Percentiles rank a stretch among this genome's conserved stretches.
These are phyloP conservation scores for Alternaria consortialis DNA, from an alignment of 2,329 filamentous ascomycete genomes.

Conservation along the genomic window DNA sequence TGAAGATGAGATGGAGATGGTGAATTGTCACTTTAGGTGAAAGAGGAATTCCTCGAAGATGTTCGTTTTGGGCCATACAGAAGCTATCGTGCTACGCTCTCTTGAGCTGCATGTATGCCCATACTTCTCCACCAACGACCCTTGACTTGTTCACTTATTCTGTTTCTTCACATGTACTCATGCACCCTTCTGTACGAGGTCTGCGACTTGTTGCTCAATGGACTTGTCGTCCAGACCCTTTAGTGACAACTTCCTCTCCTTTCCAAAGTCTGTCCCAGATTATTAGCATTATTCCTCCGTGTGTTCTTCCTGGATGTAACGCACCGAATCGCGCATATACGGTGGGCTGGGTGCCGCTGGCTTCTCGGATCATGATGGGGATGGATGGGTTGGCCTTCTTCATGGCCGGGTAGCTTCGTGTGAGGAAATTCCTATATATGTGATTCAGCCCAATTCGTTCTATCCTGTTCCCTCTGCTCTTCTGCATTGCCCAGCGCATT, in stretches of 20 bases:
- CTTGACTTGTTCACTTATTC: not conserved
- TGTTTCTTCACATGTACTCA: not conserved
- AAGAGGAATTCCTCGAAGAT: not conserved
- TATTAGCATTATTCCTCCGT: conserved; percentile 1
- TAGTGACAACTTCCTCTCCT: conserved; percentile 71
- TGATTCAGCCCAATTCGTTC: conserved; percentile 13
- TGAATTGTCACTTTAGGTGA: not conserved
- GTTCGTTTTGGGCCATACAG: not conserved
- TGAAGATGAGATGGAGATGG: not conserved
- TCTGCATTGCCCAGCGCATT: conserved; percentile 1
- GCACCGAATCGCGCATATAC: conserved; percentile 93
- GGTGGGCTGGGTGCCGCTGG: conserved; percentile 80
- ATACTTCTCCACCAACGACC: not conserved
- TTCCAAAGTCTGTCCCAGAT: conserved; percentile 65
- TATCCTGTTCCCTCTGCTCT: not conserved
- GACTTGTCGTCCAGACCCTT: conserved; percentile 74
- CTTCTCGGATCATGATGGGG: conserved; percentile 95
- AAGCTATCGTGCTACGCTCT: conserved; percentile 3
- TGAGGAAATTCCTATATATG: conserved; percentile 80
- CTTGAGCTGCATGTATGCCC: not conserved
- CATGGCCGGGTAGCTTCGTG: conserved; percentile 94
- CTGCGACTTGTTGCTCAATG: conserved; percentile 73
- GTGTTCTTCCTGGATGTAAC: conserved; percentile 33
- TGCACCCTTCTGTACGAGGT: conserved; percentile 62
- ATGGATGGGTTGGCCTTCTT: conserved; percentile 97